phyloP scores from a whole-genome alignment of 257 asterid genomes.

The Coffea canephora region DNA sequence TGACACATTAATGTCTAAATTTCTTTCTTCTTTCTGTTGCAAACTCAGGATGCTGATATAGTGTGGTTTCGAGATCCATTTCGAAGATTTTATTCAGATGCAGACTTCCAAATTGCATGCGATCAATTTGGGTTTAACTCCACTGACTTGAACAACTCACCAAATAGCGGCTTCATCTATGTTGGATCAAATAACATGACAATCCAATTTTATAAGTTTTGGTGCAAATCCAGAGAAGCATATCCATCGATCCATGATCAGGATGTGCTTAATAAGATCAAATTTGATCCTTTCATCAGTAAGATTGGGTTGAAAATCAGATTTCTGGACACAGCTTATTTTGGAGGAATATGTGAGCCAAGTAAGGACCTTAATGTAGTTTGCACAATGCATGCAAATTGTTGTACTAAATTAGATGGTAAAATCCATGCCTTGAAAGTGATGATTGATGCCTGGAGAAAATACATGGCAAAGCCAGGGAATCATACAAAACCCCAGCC shows the following conservation, averaged over 20 bases:
- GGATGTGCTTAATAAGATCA: constrained; percentile 46
- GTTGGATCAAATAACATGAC: constrained; percentile 47
- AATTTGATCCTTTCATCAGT: constrained; percentile 13
- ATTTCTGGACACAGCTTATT: constrained; percentile 51
- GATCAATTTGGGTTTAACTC: constrained; percentile 40
- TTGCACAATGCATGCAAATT: constrained; percentile 68
- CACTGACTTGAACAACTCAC: constrained; percentile 35
- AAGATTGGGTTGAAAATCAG: constrained; percentile 41
- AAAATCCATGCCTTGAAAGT: constrained; percentile 54
- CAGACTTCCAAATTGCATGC: constrained; percentile 60
- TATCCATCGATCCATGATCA: constrained; percentile 58
- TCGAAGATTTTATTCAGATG: constrained; percentile 36
- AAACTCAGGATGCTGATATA: constrained; percentile 54
- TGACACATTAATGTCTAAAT: no score
- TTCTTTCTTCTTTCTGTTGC: no score
- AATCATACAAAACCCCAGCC: neutral
- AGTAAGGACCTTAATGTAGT: constrained; percentile 45
- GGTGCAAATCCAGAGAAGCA: constrained; percentile 33
- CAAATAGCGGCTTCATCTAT: constrained; percentile 63
- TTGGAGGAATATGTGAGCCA: constrained; percentile 61
- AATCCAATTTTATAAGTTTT: constrained; percentile 45
- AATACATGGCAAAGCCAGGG: constrained; percentile 28
- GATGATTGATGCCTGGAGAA: constrained; percentile 49
- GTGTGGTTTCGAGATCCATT: constrained; percentile 71
- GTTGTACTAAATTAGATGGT: constrained; percentile 56